A percentile compares a stretch with the other conserved stretches of the same genome.
Evolutionary conservation across 2,329 filamentous ascomycete genomes (phyloP).

Genomic region (Fusarium sp.): DNA sequence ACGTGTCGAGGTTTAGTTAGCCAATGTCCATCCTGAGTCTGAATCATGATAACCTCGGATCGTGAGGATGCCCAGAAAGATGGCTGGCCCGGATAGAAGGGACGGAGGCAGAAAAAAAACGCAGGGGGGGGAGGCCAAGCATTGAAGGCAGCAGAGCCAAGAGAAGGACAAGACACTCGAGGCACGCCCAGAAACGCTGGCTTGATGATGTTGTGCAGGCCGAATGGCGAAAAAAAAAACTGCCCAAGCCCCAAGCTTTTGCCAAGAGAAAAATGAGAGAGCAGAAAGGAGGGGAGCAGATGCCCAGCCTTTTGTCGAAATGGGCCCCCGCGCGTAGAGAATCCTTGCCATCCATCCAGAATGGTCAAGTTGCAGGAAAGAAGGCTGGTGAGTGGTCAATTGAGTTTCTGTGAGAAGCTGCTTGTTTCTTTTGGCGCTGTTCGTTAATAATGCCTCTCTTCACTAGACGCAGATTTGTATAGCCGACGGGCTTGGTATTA

Average conservation of each 20-base stretch:
- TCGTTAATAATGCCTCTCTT: constrained; percentile 1
- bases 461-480: background rate
- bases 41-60: constrained; percentile 29
- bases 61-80: background rate
- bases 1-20: background rate
- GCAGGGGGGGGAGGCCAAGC: background rate
- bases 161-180: constrained; percentile 8
- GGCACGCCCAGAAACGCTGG: constrained; percentile 22
- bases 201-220: background rate
- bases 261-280: constrained; percentile 25
- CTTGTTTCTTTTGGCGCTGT: background rate
- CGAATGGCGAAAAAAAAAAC: constrained; percentile 19
- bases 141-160: constrained; percentile 30
- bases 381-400: constrained; percentile 8
- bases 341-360: constrained; percentile 13
- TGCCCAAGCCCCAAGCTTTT: constrained; percentile 13
- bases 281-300: constrained; percentile 10
- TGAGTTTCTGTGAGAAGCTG: background rate
- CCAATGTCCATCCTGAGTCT: constrained; percentile 1
- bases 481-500: constrained; percentile 10
- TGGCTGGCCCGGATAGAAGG: constrained; percentile 24
- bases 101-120: constrained; percentile 1
- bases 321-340: constrained; percentile 7
- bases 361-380: constrained; percentile 14
- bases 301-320: constrained; percentile 4